Evolutionary conservation across 2,329 filamentous ascomycete genomes (phyloP), one percentile per base, ranked within the genome.

Genomic region (Clathrospora elynae): DNA sequence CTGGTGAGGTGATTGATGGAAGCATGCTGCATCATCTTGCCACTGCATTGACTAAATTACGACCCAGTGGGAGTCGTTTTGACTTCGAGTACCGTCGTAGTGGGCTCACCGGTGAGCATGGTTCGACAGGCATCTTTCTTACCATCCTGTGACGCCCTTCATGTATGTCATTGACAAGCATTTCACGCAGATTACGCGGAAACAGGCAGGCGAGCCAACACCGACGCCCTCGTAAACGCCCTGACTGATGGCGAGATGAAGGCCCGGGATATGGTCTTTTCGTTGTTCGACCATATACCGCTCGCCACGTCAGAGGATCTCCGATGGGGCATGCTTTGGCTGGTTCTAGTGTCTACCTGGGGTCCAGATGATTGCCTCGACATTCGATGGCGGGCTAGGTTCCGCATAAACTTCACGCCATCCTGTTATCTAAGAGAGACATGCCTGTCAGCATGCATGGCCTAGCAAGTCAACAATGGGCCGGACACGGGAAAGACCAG

Each of bases 291-390:
- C 71, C 70, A 73, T 64, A 71, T 69, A 71, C 62, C 61, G 67
- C 51, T 67, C 70, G 74, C 74, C 74, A 77, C 74, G 74, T 77
- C 73, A 76, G 74, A 74, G 70, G 74, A 72, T 76, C 73, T 74
- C 71, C 74, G 72, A 74, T 68, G 67, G 71, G 66, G 68, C 64
- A 70, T 66, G 67, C 67, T 73, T 67, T 71, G 71, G 71, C 69
- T 68, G 64, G 67, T 70, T 67, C 72, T 75, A 75, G 73, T 70
- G 71, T 72, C 53, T 58, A 54, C 59, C 62, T 58, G 61, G 55
- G 65, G 64, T 56, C 64, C 66, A 70, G 67, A 69, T 71, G 67
- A 71, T 70, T 71, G 70, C 68, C 58, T 71, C 59, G 66, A 69
- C 65, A 71, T 72, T 66, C 68, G 63, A 69, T 70, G 65, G 62